Evolutionary conservation across 148 eudicot genomes (phyloP).

Genomic region (Amaranthus hypochondriacus): DNA sequence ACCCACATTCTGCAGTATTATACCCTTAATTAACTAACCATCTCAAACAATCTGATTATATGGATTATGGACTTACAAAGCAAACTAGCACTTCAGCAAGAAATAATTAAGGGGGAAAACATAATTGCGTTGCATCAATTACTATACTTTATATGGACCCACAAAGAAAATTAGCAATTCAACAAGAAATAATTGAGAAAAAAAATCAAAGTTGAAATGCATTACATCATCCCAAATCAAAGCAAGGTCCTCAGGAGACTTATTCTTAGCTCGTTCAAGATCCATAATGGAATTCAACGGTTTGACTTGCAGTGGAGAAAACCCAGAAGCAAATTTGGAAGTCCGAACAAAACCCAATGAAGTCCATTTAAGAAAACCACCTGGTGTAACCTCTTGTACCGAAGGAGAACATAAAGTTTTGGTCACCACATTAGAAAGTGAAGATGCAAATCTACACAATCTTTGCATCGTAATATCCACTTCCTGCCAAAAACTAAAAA

Average conservation of each 20-base stretch:
- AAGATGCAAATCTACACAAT: constrained; percentile 34
- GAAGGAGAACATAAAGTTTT: constrained; percentile 21
- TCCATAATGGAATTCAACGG: constrained; percentile 74
- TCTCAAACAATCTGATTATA: too few species aligned
- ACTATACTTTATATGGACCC: not conserved
- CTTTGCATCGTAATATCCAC: constrained; percentile 40
- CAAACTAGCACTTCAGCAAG: too few species aligned
- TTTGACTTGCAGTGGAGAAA: constrained; percentile 69
- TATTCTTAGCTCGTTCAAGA: constrained; percentile 55
- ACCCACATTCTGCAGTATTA: not conserved
- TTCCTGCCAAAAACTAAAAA: constrained; percentile 4
- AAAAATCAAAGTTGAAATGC: constrained; percentile 5
- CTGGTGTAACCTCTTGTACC: constrained; percentile 31
- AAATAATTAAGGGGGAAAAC: too few species aligned
- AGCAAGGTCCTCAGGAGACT: constrained; percentile 70
- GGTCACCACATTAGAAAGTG: constrained; percentile 18
- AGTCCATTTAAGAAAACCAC: constrained; percentile 50
- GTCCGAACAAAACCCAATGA: constrained; percentile 55
- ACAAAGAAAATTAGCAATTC: constrained; percentile 2
- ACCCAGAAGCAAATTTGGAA: constrained; percentile 75
- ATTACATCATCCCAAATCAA: constrained; percentile 90
- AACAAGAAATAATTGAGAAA: not conserved
- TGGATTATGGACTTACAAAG: too few species aligned
- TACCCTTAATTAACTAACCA: too few species aligned
- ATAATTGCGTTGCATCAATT: too few species aligned